These are phyloP conservation scores for Saccharomyces hybrid DNA, from an alignment of 1,139 yeast species.

Conservation along the genomic window DNA sequence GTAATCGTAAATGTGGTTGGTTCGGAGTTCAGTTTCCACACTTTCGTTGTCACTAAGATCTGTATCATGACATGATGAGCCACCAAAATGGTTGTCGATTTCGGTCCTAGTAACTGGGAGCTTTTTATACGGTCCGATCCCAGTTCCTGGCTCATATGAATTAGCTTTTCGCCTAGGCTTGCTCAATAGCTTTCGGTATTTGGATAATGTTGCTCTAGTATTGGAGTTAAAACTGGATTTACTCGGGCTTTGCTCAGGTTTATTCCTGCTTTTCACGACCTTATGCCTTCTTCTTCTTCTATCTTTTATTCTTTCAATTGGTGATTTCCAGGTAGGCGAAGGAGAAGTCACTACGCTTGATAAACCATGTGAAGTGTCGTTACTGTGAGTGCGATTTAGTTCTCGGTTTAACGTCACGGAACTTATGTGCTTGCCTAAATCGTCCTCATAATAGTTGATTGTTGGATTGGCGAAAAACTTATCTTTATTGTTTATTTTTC, in stretches of 20 bases:
- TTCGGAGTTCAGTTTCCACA: slow-evolving; percentile 17
- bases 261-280: not conserved
- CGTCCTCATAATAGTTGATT: slow-evolving; percentile 10
- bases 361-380: not conserved
- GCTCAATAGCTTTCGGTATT: not conserved
- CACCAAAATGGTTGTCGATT: not conserved
- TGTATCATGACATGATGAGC: not conserved
- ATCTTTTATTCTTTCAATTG: slow-evolving; percentile 8
- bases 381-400: not conserved
- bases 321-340: slow-evolving; percentile 13
- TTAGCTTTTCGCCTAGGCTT: not conserved
- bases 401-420: not conserved
- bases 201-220: not conserved
- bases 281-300: slow-evolving; percentile 3
- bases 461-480: slow-evolving; percentile 24
- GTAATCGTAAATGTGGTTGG: slow-evolving; percentile 17
- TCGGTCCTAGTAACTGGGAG: not conserved
- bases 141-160: not conserved
- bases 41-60: slow-evolving; percentile 9
- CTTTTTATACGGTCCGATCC: not conserved
- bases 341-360: slow-evolving; percentile 8
- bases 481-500: slow-evolving; percentile 26
- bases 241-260: not conserved
- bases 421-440: not conserved
- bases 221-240: not conserved